Evolutionary conservation across 2,329 filamentous ascomycete species (phyloP).

Genomic region (Coniochaeta sp.): DNA sequence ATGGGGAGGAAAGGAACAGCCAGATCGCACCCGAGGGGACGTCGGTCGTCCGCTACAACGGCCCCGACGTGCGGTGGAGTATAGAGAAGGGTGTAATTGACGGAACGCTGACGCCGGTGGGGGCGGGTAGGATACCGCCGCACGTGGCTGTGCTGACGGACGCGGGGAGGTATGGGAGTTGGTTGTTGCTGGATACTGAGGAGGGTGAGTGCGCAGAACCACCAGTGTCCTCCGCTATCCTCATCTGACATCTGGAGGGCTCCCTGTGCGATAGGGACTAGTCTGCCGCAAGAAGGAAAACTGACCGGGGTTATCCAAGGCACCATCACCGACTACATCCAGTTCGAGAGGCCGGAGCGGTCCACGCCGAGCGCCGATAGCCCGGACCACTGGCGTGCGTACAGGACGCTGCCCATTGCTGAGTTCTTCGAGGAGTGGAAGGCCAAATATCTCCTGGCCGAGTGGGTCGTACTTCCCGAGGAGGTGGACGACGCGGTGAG

Average conservation of each 20-base stretch:
- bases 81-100: neutral
- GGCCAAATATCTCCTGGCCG: neutral
- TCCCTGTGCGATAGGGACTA: too few species aligned
- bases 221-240: too few species aligned
- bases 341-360: constrained; percentile 1
- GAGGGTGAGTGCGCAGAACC: too few species aligned
- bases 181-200: neutral
- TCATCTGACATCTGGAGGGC: too few species aligned
- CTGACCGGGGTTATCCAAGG: too few species aligned
- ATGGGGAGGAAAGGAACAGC: neutral
- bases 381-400: neutral
- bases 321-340: constrained; percentile 1
- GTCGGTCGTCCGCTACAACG: neutral
- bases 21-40: neutral
- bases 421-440: neutral
- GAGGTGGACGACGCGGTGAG: neutral
- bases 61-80: constrained; percentile 1
- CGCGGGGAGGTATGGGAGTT: neutral
- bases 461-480: constrained; percentile 1
- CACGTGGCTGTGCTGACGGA: neutral
- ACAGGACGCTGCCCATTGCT: neutral
- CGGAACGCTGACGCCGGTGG: neutral
- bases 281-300: too few species aligned
- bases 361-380: neutral
- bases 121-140: neutral